Base-by-base conservation (phyloP, 495 filamentous ascomycete genomes). In the Aspergillus steynii region DNA sequence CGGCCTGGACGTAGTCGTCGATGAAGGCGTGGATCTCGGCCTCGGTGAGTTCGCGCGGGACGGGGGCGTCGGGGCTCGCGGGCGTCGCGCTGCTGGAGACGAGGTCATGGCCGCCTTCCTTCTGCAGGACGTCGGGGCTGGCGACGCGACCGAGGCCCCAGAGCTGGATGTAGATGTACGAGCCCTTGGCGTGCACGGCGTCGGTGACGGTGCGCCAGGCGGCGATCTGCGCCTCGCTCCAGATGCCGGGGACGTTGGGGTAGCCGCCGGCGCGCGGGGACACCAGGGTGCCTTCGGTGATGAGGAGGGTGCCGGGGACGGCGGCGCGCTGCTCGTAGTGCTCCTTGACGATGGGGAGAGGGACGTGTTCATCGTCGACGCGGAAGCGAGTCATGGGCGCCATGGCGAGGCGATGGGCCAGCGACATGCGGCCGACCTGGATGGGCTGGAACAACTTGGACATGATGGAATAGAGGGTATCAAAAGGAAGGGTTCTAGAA, bases 221-320 rank as follows among this genome's bases (percentile, higher is more conserved):
- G 2, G 46, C 53, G 15, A 76, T 65, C 59, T 86, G 82, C 34
- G 70, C 74, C 14, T 69, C 63, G 52, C 52, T 74, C 60, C 72
- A 84, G 8, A 85, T 60, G 1, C 81, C 82, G 0, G 83, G 80
- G 1, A 73, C 76, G 48, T 75, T 72, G 26, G 75, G 71, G 67
- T 74, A 72, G 12, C 76, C 76, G 10, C 57, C 68, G 26, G 81
- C 77, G 48, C 67, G 58, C 8, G 80, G 71, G 5, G 87, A 83
- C 62, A 91, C 84, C 57, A 86, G 79, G 12, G 86, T 86, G 4
- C 78, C 88, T 73, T 92, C 89, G 14, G 80, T 79, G 59, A 74
- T 76, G 51, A 86, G 74, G 26, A 85, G 62, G 6, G 84, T 74
- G 0, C 80, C 79, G 2, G 83, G 83, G 2, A 74, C 67, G 4